Percentiles rank a stretch among this genome's conserved stretches.
Conservation (phyloP, 148 eudicot species). For the Rhododendron williamsianum region DNA sequence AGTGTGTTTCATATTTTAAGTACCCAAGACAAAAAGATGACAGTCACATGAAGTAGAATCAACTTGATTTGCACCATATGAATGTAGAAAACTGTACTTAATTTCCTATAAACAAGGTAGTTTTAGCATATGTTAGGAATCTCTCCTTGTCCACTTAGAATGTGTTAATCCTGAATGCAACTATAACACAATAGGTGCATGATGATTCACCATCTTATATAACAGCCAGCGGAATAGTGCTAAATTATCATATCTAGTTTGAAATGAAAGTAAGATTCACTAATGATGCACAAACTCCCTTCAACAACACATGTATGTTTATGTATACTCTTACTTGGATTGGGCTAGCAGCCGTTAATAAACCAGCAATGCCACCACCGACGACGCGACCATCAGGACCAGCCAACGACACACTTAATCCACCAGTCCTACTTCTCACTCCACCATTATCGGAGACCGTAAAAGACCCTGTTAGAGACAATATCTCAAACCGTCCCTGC, state of each 20-base stretch:
- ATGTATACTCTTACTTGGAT: conserved; percentile 49
- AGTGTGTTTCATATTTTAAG: not conserved
- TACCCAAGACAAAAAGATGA: not conserved
- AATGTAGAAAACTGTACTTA: not conserved
- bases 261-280: not conserved
- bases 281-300: not conserved
- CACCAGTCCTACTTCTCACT: conserved; percentile 54
- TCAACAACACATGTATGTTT: not conserved
- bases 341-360: conserved; percentile 67
- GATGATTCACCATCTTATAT: not conserved
- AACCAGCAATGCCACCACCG: conserved; percentile 85
- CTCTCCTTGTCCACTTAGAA: not conserved
- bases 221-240: not conserved
- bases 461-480: conserved; percentile 64
- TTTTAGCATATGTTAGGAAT: not conserved
- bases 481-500: conserved; percentile 82
- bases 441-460: conserved; percentile 50
- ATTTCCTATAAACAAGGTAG: not conserved
- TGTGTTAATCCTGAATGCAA: not conserved
- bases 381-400: conserved; percentile 82
- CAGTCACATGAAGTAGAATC: not conserved
- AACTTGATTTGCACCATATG: not conserved
- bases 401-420: conserved; percentile 72
- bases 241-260: not conserved
- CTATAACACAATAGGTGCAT: not conserved